Base-by-base conservation (phyloP, 23 red algal species). In the Gracilariopsis chorda region DNA sequence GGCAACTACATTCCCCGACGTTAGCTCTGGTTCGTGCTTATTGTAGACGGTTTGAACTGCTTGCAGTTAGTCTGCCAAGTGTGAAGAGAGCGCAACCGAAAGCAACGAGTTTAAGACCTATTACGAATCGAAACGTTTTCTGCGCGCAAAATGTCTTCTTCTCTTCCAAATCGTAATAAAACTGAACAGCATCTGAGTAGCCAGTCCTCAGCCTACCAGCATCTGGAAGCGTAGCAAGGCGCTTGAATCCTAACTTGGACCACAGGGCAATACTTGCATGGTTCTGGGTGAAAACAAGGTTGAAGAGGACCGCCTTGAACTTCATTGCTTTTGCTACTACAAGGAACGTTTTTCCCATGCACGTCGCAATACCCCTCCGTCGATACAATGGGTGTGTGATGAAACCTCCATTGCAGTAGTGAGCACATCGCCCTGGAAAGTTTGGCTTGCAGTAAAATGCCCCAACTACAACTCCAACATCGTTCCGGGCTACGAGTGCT, bases 401-500 rank as follows among this genome's bases (percentile, higher is more conserved):
- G 48, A 95, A 95, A 32, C 93, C 93, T 21, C 87, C 88, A 51
- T 95, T 95, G 47, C 82, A 88, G 74, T 90, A 84, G 69, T 91
- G 86, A 48, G 59, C 55, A 72, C 93, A 91, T 51, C 93, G 60
- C 34, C 93, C 93, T 24, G 93, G 93, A 60, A 85, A 95, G 42
- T 95, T 95, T 21, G 93, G 93, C 62, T 95, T 95, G 60, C 87
- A 83, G 37, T 95, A 95, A 61, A 95, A 95, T 12, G 80, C 55
- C 20, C 93, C 93, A 8, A 91, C 24, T 24, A 86, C 74, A 21
- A n/a, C 20, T 10, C 55, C 91, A 7, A 46, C 51, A 28, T 48
- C 51, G 44, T 12, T 79, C 29, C 59, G 53, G 28, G 60, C 80
- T 4, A 94, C 91, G n/a, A 94, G 58, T 13, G 91, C 91, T 6